Evolutionary conservation across 1,284 basidiomycete species (phyloP).

Genomic region (Ceratobasidium sp.): DNA sequence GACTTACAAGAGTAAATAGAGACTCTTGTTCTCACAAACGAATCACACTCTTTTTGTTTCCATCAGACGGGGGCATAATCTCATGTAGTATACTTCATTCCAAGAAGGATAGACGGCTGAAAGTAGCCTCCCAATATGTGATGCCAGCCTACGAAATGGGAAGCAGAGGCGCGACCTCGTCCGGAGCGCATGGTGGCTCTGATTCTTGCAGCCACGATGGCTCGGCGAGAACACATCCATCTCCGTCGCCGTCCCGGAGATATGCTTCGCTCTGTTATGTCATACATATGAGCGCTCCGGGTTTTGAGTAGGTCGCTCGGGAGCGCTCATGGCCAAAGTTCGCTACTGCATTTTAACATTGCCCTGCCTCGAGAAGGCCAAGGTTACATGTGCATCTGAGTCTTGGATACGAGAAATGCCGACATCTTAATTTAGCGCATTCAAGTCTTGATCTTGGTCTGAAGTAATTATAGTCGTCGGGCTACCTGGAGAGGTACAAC

Average conservation of each 20-base stretch:
- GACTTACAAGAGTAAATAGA: neutral
- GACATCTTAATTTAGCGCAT: neutral
- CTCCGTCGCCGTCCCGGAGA: too few species aligned
- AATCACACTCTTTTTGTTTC: neutral
- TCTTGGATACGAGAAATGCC: neutral
- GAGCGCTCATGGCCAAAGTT: neutral
- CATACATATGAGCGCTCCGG: conserved; percentile 3
- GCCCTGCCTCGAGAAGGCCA: conserved; percentile 6
- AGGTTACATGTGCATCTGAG: neutral
- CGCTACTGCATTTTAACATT: neutral
- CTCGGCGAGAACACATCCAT: too few species aligned
- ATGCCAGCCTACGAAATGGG: neutral
- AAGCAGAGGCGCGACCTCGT: neutral
- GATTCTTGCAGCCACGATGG: neutral
- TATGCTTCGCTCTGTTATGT: neutral
- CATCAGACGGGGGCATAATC: neutral
- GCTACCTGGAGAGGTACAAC: too few species aligned
- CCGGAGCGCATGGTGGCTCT: neutral
- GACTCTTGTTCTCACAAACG: neutral
- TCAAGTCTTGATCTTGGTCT: neutral
- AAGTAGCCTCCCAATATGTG: neutral
- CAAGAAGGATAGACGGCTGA: conserved; percentile 6
- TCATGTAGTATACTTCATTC: neutral
- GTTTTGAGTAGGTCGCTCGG: neutral
- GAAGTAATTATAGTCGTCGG: neutral